phyloP scores from a whole-genome alignment of 1,284 basidiomycete species.

The Ganoderma meredithae region DNA sequence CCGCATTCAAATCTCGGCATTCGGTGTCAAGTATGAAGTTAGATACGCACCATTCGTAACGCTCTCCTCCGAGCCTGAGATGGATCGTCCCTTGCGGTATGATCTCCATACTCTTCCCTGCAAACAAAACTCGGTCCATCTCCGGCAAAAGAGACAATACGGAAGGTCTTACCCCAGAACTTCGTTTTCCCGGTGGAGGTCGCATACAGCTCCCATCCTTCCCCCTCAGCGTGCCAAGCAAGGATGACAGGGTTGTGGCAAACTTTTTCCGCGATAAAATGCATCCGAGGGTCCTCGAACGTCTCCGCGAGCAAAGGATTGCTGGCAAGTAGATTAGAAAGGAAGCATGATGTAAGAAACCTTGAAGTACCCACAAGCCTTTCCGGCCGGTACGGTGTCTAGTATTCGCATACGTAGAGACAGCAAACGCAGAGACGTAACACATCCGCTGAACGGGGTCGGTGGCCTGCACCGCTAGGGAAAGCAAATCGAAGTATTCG shows the following conservation, averaged over 20 bases:
- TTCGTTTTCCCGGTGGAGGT: constrained; percentile 84
- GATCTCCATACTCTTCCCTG: constrained; percentile 86
- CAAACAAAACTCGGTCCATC: constrained; percentile 33
- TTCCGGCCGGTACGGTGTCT: constrained; percentile 83
- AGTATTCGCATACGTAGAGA: constrained; percentile 86
- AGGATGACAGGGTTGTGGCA: constrained; percentile 86
- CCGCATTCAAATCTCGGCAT: background rate
- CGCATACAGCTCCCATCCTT: constrained; percentile 76
- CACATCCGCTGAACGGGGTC: constrained; percentile 79
- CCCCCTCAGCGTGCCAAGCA: constrained; percentile 85
- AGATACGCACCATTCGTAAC: constrained; percentile 69
- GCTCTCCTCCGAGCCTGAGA: constrained; percentile 68
- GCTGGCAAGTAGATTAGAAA: constrained; percentile 45
- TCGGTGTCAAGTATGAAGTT: background rate
- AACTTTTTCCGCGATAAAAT: constrained; percentile 90
- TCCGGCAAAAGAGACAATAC: constrained; percentile 32
- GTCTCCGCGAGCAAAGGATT: constrained; percentile 92
- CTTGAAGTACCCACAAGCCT: constrained; percentile 77
- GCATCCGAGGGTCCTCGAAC: constrained; percentile 82
- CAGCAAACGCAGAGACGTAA: constrained; percentile 83
- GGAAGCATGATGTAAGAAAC: background rate
- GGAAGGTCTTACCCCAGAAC: constrained; percentile 76
- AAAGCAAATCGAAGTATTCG: constrained; percentile 79
- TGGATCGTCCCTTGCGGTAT: constrained; percentile 77
- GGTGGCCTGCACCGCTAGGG: constrained; percentile 67